Evolutionary conservation across 164 flowering plant species (phyloP).

Genomic region (Dillenia turbinata): DNA sequence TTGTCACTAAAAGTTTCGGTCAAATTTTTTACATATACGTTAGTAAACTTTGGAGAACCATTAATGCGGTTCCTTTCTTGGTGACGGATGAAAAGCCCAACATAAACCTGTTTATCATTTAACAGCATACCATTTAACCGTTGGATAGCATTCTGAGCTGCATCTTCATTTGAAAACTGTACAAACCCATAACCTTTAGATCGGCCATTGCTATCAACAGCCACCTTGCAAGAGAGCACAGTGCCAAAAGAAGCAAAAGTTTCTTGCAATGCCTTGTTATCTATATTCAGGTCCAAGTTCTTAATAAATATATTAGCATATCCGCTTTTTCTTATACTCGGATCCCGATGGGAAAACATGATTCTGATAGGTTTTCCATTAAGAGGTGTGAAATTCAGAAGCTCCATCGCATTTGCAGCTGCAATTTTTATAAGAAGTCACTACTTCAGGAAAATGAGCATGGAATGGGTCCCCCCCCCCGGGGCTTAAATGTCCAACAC

Average conservation of each 20-base stretch:
- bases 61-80: slow-evolving; percentile 45
- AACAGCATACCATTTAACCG: slow-evolving; percentile 67
- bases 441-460: too few relatives aligned
- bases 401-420: slow-evolving; percentile 63
- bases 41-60: slow-evolving; percentile 55
- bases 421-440: slow-evolving; percentile 11
- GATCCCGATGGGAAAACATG: slow-evolving; percentile 73
- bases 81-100: slow-evolving; percentile 61
- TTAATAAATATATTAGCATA: slow-evolving; percentile 72
- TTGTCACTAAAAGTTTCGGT: slow-evolving; percentile 54
- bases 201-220: slow-evolving; percentile 51
- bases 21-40: slow-evolving; percentile 75
- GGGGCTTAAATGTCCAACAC: too few relatives aligned
- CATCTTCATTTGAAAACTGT: slow-evolving; percentile 67
- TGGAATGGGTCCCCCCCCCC: too few relatives aligned
- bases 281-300: slow-evolving; percentile 67
- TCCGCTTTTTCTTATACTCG: slow-evolving; percentile 68
- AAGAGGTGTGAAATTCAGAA: slow-evolving; percentile 59
- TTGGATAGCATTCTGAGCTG: slow-evolving; percentile 54
- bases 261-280: slow-evolving; percentile 64
- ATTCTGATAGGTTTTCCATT: slow-evolving; percentile 77
- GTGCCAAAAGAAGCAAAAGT: slow-evolving; percentile 66
- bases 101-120: slow-evolving; percentile 72
- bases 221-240: slow-evolving; percentile 79
- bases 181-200: slow-evolving; percentile 82